phyloP scores from a whole-genome alignment of 2,329 filamentous ascomycete species.

The Exophiala lecanii-corni region DNA sequence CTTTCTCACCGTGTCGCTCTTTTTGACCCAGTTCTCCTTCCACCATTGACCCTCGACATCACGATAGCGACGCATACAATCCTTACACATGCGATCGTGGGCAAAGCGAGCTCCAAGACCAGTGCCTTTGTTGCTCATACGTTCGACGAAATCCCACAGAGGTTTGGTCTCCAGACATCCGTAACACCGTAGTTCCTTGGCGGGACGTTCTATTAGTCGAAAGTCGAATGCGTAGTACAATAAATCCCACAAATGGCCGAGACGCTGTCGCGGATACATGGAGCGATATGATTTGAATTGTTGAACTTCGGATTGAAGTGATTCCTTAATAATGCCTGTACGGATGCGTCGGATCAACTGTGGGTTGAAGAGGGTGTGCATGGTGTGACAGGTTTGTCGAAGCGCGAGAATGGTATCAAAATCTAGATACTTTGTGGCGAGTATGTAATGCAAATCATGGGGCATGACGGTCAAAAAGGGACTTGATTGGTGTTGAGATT shows the following conservation, averaged over 20 bases:
- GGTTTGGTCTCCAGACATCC: conserved; percentile 22
- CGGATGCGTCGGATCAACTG: conserved; percentile 13
- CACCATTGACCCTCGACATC: conserved; percentile 20
- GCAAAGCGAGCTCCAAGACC: conserved; percentile 17
- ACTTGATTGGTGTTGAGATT: conserved; percentile 1
- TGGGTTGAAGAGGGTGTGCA: conserved; percentile 9
- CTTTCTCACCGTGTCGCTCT: conserved; percentile 13
- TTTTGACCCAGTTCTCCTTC: conserved; percentile 22
- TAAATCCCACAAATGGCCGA: conserved; percentile 16
- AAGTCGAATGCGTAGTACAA: conserved; percentile 15
- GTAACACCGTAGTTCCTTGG: conserved; percentile 17
- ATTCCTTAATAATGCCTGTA: conserved; percentile 9
- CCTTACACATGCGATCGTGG: conserved; percentile 19
- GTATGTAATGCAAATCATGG: conserved; percentile 14
- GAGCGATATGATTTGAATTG: conserved; percentile 12
- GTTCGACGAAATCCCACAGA: conserved; percentile 20
- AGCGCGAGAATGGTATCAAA: conserved; percentile 22
- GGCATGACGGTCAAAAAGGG: conserved; percentile 15
- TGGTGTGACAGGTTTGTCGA: conserved; percentile 16
- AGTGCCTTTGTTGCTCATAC: conserved; percentile 21
- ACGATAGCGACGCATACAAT: conserved; percentile 22
- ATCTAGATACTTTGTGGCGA: conserved; percentile 13
- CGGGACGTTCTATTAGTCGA: conserved; percentile 16
- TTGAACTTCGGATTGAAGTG: conserved; percentile 7
- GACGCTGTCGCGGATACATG: conserved; percentile 8